Evolutionary conservation across 1,139 yeast genomes (phyloP), one percentile per base, ranked within the genome.

Genomic region (Pichia sp.): DNA sequence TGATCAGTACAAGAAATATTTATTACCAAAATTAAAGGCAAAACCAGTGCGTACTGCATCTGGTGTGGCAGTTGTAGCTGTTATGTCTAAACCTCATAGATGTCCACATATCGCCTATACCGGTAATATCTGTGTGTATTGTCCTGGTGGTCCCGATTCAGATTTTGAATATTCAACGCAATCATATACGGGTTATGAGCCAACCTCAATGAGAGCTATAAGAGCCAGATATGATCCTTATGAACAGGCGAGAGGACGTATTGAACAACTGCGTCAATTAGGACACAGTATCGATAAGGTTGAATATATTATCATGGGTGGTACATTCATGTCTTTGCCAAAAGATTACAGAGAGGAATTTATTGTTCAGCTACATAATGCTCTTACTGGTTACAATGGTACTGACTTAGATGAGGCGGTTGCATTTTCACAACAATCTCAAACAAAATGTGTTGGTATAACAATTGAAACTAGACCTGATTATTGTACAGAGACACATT

Each of bases 111-210:
- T 92, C 59, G 97, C 98, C 33, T 94, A 92, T 64, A 92, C 99
- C 0, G 99, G 99, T 49, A 92, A 92, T 60, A 92, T 92, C 51
- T 92, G 99, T 71, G 98, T 92, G 16, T 92, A 92, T 63, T 92
- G 99, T 68, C 99, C 99, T 4, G 99, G 99, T 49, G 99, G 99
- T 1, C 99, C 99, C 2, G 99, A 92, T 64, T 84, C 95, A 1
- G 99, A 92, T 67, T 92, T 92, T 60, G 99, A 92, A 62, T 92
- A 92, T 64, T 86, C 96, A 1, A 92, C 99, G 2, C 99, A 92
- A 65, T 88, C 97, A 2, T 92, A 92, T 60, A 92, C 99, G 0
- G 99, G 99, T 37, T 92, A 94, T 60, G 99, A 92, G 62, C 99
- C 99, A 6, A 92, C 99, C 0, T 88, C 97, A 3, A 92, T 92